Percentiles rank a stretch among this genome's conserved stretches.
phyloP scores from a whole-genome alignment of 2,329 filamentous ascomycete genomes.

The Fusarium oxysporum region DNA sequence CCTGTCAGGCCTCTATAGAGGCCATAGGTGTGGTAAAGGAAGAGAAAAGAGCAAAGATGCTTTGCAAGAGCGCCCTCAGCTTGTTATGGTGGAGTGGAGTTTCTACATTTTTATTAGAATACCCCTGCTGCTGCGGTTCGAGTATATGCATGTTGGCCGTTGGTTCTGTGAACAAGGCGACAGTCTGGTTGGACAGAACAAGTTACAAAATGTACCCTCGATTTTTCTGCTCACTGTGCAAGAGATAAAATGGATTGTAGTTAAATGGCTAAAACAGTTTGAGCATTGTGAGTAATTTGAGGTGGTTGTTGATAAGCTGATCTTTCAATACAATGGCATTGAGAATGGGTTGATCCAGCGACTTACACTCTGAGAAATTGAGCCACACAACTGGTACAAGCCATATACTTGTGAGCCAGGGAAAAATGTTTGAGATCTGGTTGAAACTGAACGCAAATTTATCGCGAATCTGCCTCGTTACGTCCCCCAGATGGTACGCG shows the following conservation, averaged over 20 bases:
- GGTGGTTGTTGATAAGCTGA: not conserved
- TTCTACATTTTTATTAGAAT: not conserved
- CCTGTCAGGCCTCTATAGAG: not conserved
- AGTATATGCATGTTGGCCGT: not conserved
- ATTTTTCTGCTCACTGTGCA: not conserved
- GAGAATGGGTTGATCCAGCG: no score
- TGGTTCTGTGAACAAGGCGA: not conserved
- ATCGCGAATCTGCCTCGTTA: not conserved
- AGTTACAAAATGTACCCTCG: not conserved
- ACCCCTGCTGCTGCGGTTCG: not conserved
- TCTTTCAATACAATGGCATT: not conserved
- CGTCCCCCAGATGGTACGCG: not conserved
- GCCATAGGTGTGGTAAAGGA: not conserved
- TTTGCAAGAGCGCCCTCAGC: not conserved
- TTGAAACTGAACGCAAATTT: not conserved
- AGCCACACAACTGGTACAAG: not conserved
- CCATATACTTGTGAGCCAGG: not conserved
- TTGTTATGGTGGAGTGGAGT: not conserved
- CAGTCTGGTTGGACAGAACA: not conserved
- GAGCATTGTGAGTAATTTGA: not conserved
- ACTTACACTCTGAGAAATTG: not conserved
- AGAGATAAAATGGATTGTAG: not conserved
- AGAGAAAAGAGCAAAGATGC: not conserved
- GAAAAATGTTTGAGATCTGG: not conserved
- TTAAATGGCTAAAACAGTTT: not conserved